phyloP scores from a whole-genome alignment of 148 eudicot species.

The Diospyros kaki region DNA sequence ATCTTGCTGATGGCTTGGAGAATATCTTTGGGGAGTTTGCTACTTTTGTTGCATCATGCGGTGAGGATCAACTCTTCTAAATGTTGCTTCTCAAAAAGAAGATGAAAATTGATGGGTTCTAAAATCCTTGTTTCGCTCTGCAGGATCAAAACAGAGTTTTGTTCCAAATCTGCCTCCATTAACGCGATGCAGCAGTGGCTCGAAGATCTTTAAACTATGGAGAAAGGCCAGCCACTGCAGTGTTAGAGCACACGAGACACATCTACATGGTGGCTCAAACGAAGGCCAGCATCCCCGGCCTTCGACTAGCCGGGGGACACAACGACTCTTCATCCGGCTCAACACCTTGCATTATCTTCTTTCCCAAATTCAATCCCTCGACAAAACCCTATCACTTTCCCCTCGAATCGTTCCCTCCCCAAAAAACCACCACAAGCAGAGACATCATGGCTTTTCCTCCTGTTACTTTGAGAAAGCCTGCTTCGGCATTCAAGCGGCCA shows the following conservation, averaged over 20 bases:
- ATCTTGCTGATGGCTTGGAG: conserved; percentile 65
- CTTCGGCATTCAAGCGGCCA: conserved; percentile 44
- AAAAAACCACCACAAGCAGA: conserved; percentile 20
- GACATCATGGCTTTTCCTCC: conserved; percentile 35
- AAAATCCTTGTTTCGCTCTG: no score
- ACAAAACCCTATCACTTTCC: conserved; percentile 59
- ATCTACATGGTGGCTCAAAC: conserved; percentile 18
- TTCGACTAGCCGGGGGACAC: conserved; percentile 92
- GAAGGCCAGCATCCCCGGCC: conserved; percentile 74
- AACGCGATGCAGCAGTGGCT: neutral
- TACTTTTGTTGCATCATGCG: conserved; percentile 78
- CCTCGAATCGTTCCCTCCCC: conserved; percentile 42
- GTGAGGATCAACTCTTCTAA: conserved; percentile 28
- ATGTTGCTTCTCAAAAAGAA: no score
- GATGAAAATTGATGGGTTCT: no score
- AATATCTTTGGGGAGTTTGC: conserved; percentile 63
- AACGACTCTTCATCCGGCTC: conserved; percentile 87
- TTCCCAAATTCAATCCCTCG: conserved; percentile 64
- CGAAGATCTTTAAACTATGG: conserved; percentile 61
- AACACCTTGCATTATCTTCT: conserved; percentile 82
- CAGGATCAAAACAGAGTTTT: no score
- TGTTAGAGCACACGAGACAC: conserved; percentile 34
- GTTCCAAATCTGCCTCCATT: no score
- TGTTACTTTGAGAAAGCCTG: conserved; percentile 59
- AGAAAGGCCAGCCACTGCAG: conserved; percentile 59